A percentile compares a stretch with the other conserved stretches of the same genome.
These are phyloP conservation scores for Moesziomyces sp. DNA, from an alignment of 1,284 basidiomycete genomes.

Conservation along the genomic window DNA sequence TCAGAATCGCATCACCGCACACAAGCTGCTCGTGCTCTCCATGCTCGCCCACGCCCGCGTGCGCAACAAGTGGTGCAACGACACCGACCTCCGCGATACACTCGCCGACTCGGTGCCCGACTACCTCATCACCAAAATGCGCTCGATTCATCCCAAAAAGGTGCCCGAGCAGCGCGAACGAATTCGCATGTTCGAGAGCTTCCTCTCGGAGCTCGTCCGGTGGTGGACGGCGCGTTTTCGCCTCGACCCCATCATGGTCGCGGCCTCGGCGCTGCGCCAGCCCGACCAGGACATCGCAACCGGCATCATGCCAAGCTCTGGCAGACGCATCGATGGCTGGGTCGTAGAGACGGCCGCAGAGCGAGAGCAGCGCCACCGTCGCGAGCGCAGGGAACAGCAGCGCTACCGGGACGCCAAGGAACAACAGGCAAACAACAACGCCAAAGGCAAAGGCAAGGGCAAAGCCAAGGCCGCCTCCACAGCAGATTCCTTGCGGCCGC, in stretches of 20 bases:
- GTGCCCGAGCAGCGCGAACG: conserved; percentile 62
- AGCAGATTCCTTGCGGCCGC: conserved; percentile 11
- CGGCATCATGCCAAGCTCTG: conserved; percentile 46
- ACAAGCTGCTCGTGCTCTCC: conserved; percentile 70
- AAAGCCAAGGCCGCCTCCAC: conserved; percentile 4
- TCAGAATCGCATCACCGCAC: conserved; percentile 56
- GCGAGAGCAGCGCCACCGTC: conserved; percentile 56
- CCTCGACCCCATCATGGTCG: conserved; percentile 52
- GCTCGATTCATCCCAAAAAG: conserved; percentile 61
- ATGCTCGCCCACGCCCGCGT: conserved; percentile 80
- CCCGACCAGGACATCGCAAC: conserved; percentile 57
- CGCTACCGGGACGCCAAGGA: conserved; percentile 28
- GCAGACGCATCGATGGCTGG: conserved; percentile 63
- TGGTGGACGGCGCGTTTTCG: conserved; percentile 64
- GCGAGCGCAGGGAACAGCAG: conserved; percentile 34
- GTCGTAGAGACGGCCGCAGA: conserved; percentile 57
- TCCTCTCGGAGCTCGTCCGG: conserved; percentile 58
- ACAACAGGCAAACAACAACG: conserved; percentile 1
- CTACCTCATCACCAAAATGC: conserved; percentile 56
- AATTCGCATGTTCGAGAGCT: conserved; percentile 65
- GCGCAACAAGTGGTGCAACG: conserved; percentile 87
- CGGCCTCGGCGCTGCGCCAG: conserved; percentile 61
- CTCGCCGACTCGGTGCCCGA: conserved; percentile 56
- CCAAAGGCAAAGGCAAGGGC: conserved; percentile 33
- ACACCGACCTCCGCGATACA: conserved; percentile 77